phyloP scores from a whole-genome alignment of 257 asterid genomes.

The Plectranthus barbatus region DNA sequence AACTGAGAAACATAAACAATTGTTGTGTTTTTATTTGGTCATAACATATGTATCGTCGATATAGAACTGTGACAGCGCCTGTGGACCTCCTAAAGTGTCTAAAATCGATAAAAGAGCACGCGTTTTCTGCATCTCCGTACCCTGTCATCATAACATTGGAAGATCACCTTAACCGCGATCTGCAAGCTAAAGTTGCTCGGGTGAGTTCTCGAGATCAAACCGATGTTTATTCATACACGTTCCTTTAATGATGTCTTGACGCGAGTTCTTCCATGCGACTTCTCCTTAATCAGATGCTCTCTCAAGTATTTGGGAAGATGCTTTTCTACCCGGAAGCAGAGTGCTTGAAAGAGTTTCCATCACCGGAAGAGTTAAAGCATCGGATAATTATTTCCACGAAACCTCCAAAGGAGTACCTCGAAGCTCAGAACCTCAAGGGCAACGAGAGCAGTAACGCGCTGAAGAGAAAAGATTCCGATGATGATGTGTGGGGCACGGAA shows the following conservation, averaged over 20 bases:
- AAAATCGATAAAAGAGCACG: constrained; percentile 62
- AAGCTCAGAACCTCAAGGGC: constrained; percentile 39
- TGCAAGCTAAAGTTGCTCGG: constrained; percentile 84
- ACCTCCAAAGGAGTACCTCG: constrained; percentile 88
- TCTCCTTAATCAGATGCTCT: constrained; percentile 50
- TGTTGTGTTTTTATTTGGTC: not conserved
- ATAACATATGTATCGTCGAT: not conserved
- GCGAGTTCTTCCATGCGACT: not conserved
- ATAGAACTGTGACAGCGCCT: constrained; percentile 73
- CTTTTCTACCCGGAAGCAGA: constrained; percentile 63
- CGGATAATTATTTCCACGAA: constrained; percentile 75
- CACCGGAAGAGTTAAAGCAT: constrained; percentile 67
- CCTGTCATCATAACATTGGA: constrained; percentile 77
- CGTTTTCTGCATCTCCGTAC: constrained; percentile 63
- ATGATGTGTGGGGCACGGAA: constrained; percentile 80
- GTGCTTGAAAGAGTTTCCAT: constrained; percentile 58
- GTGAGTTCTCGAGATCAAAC: constrained; percentile 23
- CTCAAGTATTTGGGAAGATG: constrained; percentile 58
- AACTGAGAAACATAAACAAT: not conserved
- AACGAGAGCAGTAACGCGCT: constrained; percentile 16
- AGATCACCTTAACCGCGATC: constrained; percentile 73
- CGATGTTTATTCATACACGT: not conserved
- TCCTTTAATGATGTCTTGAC: not conserved
- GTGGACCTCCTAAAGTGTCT: constrained; percentile 64
- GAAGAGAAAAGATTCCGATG: constrained; percentile 47